Conservation (phyloP, 2,329 filamentous ascomycete genomes). For the Ophiostoma populinum region DNA sequence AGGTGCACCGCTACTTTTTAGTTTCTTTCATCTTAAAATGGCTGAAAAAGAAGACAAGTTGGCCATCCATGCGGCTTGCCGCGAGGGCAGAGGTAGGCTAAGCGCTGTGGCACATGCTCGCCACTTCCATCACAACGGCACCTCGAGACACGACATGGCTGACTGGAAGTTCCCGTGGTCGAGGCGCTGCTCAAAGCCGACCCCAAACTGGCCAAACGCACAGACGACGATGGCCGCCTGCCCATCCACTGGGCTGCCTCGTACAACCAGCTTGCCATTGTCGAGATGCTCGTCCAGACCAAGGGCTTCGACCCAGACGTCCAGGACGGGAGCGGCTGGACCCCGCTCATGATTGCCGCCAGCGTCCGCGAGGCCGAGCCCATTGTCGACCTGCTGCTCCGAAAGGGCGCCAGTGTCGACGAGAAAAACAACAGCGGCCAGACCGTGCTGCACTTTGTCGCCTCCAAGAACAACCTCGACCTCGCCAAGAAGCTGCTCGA, state of each 20-base stretch:
- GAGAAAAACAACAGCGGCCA: constrained; percentile 37
- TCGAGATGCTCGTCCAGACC: constrained; percentile 50
- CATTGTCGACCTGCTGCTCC: constrained; percentile 49
- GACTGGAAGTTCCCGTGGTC: constrained; percentile 24
- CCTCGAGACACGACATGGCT: no score
- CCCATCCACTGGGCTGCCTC: constrained; percentile 91
- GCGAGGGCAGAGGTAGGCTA: constrained; percentile 62
- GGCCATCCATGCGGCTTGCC: constrained; percentile 71
- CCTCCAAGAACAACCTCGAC: constrained; percentile 78
- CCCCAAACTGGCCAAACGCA: constrained; percentile 51
- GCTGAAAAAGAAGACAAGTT: constrained; percentile 32
- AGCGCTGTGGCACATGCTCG: no score
- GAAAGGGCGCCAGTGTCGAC: constrained; percentile 54
- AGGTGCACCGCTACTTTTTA: neutral
- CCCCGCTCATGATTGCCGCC: constrained; percentile 66
- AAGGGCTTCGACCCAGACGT: constrained; percentile 72
- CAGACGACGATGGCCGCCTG: constrained; percentile 76
- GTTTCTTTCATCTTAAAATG: constrained; percentile 3
- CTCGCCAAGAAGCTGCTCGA: constrained; percentile 61
- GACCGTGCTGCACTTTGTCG: constrained; percentile 81
- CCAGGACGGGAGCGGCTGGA: constrained; percentile 69
- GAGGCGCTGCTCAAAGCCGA: constrained; percentile 54
- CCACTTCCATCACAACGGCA: neutral
- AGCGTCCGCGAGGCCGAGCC: constrained; percentile 56
- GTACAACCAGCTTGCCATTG: constrained; percentile 61